A percentile compares a stretch with the other conserved stretches of the same genome.
Conservation (phyloP, 2,329 filamentous ascomycete species). For the Neoascochyta sp. region DNA sequence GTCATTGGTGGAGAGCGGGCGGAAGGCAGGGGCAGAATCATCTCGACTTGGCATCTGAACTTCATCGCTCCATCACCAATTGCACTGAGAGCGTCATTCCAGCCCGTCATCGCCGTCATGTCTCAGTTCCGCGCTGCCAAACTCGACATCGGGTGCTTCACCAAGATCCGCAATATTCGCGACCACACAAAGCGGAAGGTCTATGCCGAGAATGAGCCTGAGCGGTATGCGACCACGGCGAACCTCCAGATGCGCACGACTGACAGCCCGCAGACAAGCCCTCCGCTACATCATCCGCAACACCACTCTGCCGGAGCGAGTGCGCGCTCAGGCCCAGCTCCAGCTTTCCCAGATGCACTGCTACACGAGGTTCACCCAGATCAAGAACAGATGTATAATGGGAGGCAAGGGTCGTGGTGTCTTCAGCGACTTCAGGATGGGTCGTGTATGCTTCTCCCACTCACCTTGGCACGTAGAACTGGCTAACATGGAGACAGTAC, state of each 20-base stretch:
- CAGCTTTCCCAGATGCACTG: constrained; percentile 92
- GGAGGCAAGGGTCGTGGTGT: constrained; percentile 88
- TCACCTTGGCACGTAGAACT: too few species aligned
- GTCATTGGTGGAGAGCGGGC: too few species aligned
- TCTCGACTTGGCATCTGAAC: constrained; percentile 13
- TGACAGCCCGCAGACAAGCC: constrained; percentile 63
- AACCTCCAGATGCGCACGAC: constrained; percentile 2
- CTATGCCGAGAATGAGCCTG: constrained; percentile 79
- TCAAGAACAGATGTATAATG: constrained; percentile 87
- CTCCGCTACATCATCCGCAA: constrained; percentile 84
- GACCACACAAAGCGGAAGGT: constrained; percentile 97
- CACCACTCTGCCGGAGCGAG: constrained; percentile 74
- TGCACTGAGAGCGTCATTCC: too few species aligned
- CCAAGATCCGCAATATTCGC: constrained; percentile 83
- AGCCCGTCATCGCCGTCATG: constrained; percentile 33
- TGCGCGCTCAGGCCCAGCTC: constrained; percentile 87
- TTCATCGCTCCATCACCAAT: constrained; percentile 4
- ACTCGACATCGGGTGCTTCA: constrained; percentile 81
- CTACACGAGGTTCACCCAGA: constrained; percentile 91
- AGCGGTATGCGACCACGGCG: constrained; percentile 61
- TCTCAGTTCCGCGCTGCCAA: constrained; percentile 84
- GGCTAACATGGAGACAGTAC: constrained; percentile 57
- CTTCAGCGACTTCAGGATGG: constrained; percentile 89
- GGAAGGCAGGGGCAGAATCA: too few species aligned
- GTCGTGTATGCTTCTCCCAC: constrained; percentile 72